These are phyloP conservation scores for Rhynchospora pubera DNA, from an alignment of 176 grass and related monocot species.

Conservation along the genomic window DNA sequence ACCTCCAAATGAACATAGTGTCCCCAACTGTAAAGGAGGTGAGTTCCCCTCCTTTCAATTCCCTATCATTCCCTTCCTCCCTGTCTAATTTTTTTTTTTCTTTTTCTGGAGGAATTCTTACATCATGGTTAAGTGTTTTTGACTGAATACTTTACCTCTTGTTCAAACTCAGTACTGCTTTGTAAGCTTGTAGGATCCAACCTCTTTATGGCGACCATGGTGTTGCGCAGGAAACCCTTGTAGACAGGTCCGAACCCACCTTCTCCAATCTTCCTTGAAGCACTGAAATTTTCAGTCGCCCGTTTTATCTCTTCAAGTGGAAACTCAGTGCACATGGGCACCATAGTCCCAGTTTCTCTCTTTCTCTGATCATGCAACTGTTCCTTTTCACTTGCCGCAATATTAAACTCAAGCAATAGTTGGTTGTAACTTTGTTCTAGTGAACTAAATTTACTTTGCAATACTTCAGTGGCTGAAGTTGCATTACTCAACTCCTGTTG, in stretches of 20 bases:
- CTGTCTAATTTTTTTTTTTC: too few relatives aligned
- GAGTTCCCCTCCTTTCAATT: too few relatives aligned
- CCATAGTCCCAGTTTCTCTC: background rate
- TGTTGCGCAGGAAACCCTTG: slow-evolving; percentile 48
- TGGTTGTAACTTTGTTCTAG: slow-evolving; percentile 23
- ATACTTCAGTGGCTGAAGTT: slow-evolving; percentile 23
- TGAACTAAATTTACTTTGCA: slow-evolving; percentile 24
- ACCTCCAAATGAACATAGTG: too few relatives aligned
- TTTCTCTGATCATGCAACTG: slow-evolving; percentile 27
- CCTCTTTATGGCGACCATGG: slow-evolving; percentile 50
- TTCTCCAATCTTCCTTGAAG: slow-evolving; percentile 38
- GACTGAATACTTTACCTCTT: slow-evolving; percentile 2
- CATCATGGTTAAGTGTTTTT: background rate
- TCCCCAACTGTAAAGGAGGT: too few relatives aligned
- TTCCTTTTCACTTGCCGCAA: slow-evolving; percentile 28
- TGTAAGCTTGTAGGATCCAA: slow-evolving; percentile 42
- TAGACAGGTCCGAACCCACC: slow-evolving; percentile 59
- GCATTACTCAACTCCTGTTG: slow-evolving; percentile 29
- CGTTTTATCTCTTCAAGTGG: slow-evolving; percentile 40
- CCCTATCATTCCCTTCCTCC: too few relatives aligned
- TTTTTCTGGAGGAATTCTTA: background rate
- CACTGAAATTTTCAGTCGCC: slow-evolving; percentile 51
- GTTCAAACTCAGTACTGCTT: slow-evolving; percentile 31
- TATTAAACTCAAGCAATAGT: slow-evolving; percentile 30
- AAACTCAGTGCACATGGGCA: slow-evolving; percentile 30